Conservation (phyloP, 23 red algal species). For the Chondrus crispus region DNA sequence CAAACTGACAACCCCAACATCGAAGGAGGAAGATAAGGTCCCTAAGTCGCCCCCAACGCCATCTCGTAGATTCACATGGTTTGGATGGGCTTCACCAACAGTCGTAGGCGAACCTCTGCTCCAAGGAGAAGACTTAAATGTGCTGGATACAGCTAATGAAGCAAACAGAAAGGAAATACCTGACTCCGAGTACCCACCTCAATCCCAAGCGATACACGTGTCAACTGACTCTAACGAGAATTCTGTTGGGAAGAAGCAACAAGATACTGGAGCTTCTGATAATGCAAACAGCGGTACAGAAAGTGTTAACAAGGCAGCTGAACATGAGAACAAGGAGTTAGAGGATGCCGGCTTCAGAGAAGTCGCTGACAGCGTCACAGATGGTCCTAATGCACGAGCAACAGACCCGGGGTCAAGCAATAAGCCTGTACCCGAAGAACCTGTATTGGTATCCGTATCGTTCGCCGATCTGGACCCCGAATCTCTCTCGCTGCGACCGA, state of each 20-base stretch:
- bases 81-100: constrained; percentile 29
- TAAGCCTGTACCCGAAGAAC: background rate
- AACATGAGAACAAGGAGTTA: background rate
- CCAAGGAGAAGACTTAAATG: background rate
- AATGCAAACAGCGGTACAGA: background rate
- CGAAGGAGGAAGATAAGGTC: background rate
- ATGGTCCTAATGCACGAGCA: background rate
- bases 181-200: too few relatives aligned
- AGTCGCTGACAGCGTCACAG: background rate
- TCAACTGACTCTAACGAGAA: too few relatives aligned
- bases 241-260: too few relatives aligned
- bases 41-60: constrained; percentile 17
- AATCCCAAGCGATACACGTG: too few relatives aligned
- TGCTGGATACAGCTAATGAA: background rate
- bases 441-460: background rate
- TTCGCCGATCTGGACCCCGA: constrained; percentile 44
- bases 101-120: constrained; percentile 53
- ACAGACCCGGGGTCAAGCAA: background rate
- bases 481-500: constrained; percentile 68
- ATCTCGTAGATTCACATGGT: constrained; percentile 52
- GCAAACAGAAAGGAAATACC: too few relatives aligned
- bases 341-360: background rate
- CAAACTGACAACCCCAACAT: background rate
- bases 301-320: background rate
- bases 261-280: too few relatives aligned